phyloP scores from a whole-genome alignment of 2,329 filamentous ascomycete species.

The Didymellaceae sp. region DNA sequence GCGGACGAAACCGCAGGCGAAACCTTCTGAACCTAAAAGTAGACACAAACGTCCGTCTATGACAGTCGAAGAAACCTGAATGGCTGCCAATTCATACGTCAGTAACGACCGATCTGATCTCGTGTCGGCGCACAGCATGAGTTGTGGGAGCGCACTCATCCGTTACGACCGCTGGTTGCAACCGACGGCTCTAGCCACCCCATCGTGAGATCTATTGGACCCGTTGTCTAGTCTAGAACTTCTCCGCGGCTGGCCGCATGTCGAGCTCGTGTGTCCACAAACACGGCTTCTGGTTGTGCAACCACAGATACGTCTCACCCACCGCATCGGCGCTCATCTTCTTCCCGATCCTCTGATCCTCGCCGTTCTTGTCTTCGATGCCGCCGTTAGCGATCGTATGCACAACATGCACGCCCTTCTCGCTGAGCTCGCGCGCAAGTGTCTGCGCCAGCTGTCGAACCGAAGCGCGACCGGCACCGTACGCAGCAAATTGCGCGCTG shows the following conservation, averaged over 20 bases:
- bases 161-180: too few relatives aligned
- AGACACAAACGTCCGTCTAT: neutral
- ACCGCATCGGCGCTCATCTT: conserved; percentile 65
- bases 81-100: too few relatives aligned
- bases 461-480: conserved; percentile 60
- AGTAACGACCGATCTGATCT: too few relatives aligned
- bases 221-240: conserved; percentile 47
- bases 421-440: conserved; percentile 63
- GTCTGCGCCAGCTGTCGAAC: conserved; percentile 63
- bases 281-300: conserved; percentile 57
- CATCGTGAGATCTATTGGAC: neutral
- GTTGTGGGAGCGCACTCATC: too few relatives aligned
- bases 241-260: conserved; percentile 58
- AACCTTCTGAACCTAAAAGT: neutral
- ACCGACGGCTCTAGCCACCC: neutral
- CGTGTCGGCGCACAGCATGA: too few relatives aligned
- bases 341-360: conserved; percentile 58
- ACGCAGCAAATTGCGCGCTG: conserved; percentile 61
- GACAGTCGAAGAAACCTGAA: neutral
- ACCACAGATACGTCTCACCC: conserved; percentile 62
- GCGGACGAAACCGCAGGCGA: conserved; percentile 4
- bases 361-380: conserved; percentile 59
- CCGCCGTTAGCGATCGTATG: conserved; percentile 65
- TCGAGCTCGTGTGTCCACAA: conserved; percentile 62
- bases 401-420: conserved; percentile 64